Evolutionary conservation across 345 rosid genomes (phyloP), one percentile per base, ranked within the genome.

Genomic region (Durio zibethinus): DNA sequence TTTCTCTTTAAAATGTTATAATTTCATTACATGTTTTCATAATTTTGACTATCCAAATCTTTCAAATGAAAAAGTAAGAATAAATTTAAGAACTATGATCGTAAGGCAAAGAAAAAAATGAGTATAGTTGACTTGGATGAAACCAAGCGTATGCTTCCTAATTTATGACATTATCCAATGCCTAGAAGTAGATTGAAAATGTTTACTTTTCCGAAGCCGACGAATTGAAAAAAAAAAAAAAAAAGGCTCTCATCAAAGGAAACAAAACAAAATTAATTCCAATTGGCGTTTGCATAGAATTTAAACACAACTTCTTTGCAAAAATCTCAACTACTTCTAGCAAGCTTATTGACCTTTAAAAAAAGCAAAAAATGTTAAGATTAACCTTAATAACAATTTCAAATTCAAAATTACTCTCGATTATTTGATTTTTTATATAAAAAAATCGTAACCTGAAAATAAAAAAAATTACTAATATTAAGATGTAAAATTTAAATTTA

Each of bases 151-250:
- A 20, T 77, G 78, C 52, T 80, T 76, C 84, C 65, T 63, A 78
- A 52, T 80, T 43, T 25, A 16, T 42, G 78, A 53, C 80, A 81
- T 35, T 11, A n/a, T 61, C 12, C 50, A 45, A 60, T 50, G 23
- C 38, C n/a, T 68, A 54, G 70, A 5, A 73, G 70, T 42, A 5
- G 11, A 36, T 53, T n/a, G 43, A 47, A 82, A 63, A 71, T 57
- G 70, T 65, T 73, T 5, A 73, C 73, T 73, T 80, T 40, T n/a
- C 79, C 76, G 84, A 83, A 82, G 84, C 88, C 81, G 82, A 82
- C 86, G 11, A 42, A 0, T 7, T 4, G 75, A 83, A 83, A 59
- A 47, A 3, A 77, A 80, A 81, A 60, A 47, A 31, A n/a, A 14
- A 15, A 14, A 47, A 12, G 3, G 5, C 9, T 36, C 21, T 10